phyloP scores from a whole-genome alignment of 2,329 filamentous ascomycete species.

The Chaetomium globosum region DNA sequence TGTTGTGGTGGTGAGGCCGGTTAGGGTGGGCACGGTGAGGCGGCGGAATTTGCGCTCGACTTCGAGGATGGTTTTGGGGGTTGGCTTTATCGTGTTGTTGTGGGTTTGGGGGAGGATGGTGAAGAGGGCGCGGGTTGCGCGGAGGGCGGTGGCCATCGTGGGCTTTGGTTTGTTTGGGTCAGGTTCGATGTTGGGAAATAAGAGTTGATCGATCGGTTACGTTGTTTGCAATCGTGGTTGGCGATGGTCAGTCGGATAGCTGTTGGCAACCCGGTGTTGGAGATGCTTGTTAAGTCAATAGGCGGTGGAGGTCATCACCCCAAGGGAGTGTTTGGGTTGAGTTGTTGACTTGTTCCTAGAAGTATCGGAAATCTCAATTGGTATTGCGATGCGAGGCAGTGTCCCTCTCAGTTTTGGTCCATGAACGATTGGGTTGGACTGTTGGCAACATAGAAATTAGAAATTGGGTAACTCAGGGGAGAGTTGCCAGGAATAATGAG shows the following conservation, averaged over 20 bases:
- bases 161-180: not conserved
- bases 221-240: not conserved
- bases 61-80: slow-evolving; percentile 24
- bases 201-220: not conserved
- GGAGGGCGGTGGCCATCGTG: not conserved
- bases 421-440: no score
- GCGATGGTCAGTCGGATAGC: not conserved
- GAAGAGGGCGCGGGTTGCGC: slow-evolving; percentile 14
- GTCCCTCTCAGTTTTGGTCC: not conserved
- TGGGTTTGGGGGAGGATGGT: not conserved
- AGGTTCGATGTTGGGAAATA: not conserved
- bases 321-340: no score
- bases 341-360: not conserved
- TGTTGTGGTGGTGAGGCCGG: slow-evolving; percentile 21
- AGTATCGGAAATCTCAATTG: not conserved
- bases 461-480: not conserved
- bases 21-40: slow-evolving; percentile 25
- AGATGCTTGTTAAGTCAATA: not conserved
- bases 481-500: not conserved
- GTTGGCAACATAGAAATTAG: not conserved
- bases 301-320: no score
- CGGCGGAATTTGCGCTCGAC: slow-evolving; percentile 30
- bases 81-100: not conserved
- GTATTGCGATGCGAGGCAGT: not conserved
- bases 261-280: not conserved